These are phyloP conservation scores for Nemania diffusa DNA, from an alignment of 2,329 filamentous ascomycete species.

Conservation along the genomic window DNA sequence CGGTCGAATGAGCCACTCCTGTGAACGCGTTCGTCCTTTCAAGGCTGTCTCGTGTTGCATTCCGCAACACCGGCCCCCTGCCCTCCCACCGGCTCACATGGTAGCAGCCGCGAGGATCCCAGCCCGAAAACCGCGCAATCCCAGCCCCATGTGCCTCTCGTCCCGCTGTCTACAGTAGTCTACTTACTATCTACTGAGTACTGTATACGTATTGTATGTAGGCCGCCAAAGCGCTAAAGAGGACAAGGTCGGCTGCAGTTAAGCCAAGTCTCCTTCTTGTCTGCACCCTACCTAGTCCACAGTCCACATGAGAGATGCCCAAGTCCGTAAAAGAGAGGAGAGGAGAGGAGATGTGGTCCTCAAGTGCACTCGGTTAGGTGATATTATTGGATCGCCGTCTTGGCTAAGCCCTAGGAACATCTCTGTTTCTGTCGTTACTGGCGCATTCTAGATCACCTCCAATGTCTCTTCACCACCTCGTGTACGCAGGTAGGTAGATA, in stretches of 20 bases:
- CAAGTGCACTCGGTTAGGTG: not conserved
- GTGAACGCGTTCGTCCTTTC: conserved; percentile 21
- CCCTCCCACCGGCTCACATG: conserved; percentile 23
- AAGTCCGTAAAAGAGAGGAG: too few species aligned
- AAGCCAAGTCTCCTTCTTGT: not conserved
- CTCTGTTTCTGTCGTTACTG: not conserved
- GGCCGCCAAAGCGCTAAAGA: not conserved
- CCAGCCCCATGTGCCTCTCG: not conserved
- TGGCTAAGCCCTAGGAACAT: conserved; percentile 16
- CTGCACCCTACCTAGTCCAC: not conserved
- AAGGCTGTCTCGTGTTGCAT: conserved; percentile 27
- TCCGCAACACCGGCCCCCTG: conserved; percentile 24
- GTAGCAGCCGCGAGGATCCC: conserved; percentile 21
- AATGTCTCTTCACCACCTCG: conserved; percentile 8
- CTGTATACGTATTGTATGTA: too few species aligned
- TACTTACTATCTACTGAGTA: too few species aligned
- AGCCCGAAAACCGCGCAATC: conserved; percentile 10
- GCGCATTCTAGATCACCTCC: not conserved
- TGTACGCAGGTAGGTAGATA: not conserved
- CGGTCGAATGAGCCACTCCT: conserved; percentile 29
- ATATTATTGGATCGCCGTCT: conserved; percentile 16
- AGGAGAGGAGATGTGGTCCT: not conserved
- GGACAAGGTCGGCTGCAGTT: conserved; percentile 7
- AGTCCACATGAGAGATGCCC: conserved; percentile 14
- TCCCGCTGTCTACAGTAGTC: not conserved